These are phyloP conservation scores for Epithele typhae DNA, from an alignment of 768 basidiomycete genomes.

Conservation along the genomic window DNA sequence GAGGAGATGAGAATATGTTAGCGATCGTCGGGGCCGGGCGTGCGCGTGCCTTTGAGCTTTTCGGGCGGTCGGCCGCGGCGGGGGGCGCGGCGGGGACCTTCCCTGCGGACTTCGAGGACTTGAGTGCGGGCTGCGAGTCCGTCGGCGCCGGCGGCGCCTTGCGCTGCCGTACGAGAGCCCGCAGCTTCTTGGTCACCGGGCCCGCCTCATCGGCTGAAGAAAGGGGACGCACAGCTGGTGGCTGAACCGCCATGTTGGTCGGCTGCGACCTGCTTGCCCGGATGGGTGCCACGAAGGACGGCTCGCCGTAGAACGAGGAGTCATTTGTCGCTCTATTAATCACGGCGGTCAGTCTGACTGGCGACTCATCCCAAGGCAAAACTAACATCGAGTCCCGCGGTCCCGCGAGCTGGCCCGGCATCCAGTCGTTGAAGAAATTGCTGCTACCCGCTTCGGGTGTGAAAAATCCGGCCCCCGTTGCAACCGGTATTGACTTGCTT, in stretches of 20 bases:
- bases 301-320: constrained; percentile 49
- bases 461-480: constrained; percentile 72
- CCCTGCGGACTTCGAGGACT: constrained; percentile 54
- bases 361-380: neutral
- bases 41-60: constrained; percentile 78
- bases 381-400: constrained; percentile 65
- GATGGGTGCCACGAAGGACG: constrained; percentile 46
- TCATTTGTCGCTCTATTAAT: constrained; percentile 51
- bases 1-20: too few relatives aligned
- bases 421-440: constrained; percentile 56
- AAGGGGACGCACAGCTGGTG: constrained; percentile 58
- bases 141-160: constrained; percentile 38
- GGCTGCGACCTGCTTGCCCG: constrained; percentile 27
- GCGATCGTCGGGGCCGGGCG: constrained; percentile 35
- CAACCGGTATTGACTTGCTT: constrained; percentile 40
- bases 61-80: constrained; percentile 59
- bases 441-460: constrained; percentile 63
- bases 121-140: constrained; percentile 28
- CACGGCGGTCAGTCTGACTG: neutral
- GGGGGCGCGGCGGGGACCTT: constrained; percentile 14
- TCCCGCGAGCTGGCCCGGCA: constrained; percentile 42
- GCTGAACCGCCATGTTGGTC: constrained; percentile 36
- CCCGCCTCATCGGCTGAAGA: constrained; percentile 82
- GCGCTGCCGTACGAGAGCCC: constrained; percentile 52
- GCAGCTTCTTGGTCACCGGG: constrained; percentile 70